phyloP scores from a whole-genome alignment of 2,329 filamentous ascomycete species.

The Pyricularia grisea region DNA sequence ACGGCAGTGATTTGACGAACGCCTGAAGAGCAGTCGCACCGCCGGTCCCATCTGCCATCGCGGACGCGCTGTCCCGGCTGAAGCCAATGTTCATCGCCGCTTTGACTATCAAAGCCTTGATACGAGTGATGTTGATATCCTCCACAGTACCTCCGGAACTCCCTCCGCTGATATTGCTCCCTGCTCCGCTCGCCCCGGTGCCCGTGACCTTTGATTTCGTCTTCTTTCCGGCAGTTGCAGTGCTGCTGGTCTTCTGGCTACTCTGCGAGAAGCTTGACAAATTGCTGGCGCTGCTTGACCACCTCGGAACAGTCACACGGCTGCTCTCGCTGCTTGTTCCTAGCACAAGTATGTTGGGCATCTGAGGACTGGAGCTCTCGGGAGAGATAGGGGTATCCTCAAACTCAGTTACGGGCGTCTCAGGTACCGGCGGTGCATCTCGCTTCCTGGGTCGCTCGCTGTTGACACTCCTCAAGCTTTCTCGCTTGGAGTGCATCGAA shows the following conservation, averaged over 20 bases:
- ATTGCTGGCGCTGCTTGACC: constrained; percentile 74
- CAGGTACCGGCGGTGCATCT: constrained; percentile 48
- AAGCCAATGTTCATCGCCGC: constrained; percentile 82
- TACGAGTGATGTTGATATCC: constrained; percentile 65
- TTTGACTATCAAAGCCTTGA: constrained; percentile 73
- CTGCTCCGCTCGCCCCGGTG: neutral
- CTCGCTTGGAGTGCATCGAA: constrained; percentile 40
- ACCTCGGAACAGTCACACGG: constrained; percentile 32
- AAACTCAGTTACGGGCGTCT: constrained; percentile 92
- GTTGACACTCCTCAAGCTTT: constrained; percentile 38
- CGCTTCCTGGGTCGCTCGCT: constrained; percentile 38
- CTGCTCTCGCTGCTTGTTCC: constrained; percentile 51
- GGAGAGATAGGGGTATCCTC: constrained; percentile 82
- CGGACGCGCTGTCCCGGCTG: constrained; percentile 44
- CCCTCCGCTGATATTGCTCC: neutral
- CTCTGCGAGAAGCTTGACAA: constrained; percentile 71
- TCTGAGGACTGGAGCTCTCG: constrained; percentile 62
- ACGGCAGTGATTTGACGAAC: constrained; percentile 68
- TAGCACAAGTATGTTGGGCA: constrained; percentile 82
- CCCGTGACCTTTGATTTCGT: constrained; percentile 20
- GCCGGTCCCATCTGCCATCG: constrained; percentile 25
- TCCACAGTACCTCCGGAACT: constrained; percentile 37
- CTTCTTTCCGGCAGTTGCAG: constrained; percentile 52
- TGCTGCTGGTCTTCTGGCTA: constrained; percentile 57
- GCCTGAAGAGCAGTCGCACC: constrained; percentile 51